Evolutionary conservation across 73 alveolate species (phyloP), one percentile per base, ranked within the genome.

Genomic region (Stentor roeselii): DNA sequence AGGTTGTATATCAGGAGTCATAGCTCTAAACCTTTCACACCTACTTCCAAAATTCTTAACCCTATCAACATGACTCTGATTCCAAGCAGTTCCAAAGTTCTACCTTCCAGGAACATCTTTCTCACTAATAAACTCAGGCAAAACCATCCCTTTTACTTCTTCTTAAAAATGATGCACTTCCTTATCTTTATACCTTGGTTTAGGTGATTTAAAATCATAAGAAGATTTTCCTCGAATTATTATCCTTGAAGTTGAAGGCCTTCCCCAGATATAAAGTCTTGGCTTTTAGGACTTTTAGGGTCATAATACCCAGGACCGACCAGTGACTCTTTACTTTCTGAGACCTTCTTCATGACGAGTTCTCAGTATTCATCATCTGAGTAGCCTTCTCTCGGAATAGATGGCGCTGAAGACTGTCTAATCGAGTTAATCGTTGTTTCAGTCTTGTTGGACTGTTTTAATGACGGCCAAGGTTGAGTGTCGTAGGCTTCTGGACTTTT

Each of bases 401-500:
- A 50, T 50, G 67, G 67, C 21, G 67, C 67, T 50, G 67, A 50
- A 50, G 67, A 21, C 21, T 11, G 21, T 11, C 67, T 6, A 21
- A 50, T 21, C 67, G 30, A 50, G 21, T 50, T 50, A 50, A 21
- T 50, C 67, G 21, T 50, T 11, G 6, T 50, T 21, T 11, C 67
- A 11, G 67, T 21, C 21, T 50, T 50, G 30, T 6, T 6, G 67
- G 21, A 50, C 6, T 6, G 6, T 50, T 50, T 50, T 50, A 11
- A 11, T 50, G 6, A 6, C 6, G 67, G 21, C 67, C 67, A 50
- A 50, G 67, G 21, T 11, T 50, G 30, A 50, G 74, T 31, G 35
- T 84, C 82, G 61, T 87, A 87, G 14, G 78, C 2, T 3, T 90
- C 93, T 31, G 93, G 87, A 32, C 37, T 36, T 11, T 75, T 83